Evolutionary conservation across 352 stramenopile species (phyloP).

Genomic region (Peronosclerospora sorghi): DNA sequence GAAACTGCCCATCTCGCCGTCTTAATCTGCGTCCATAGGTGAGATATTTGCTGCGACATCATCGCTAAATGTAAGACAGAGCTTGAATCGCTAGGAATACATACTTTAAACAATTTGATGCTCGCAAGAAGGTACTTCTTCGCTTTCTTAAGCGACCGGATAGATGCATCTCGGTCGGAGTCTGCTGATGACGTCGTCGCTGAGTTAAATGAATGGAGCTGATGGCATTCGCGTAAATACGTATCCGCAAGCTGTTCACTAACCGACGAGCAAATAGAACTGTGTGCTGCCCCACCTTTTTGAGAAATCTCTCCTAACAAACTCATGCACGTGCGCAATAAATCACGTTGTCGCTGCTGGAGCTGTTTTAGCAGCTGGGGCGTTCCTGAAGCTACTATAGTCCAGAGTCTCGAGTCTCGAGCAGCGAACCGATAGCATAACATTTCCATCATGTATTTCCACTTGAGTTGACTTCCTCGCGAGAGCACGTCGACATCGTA

Average conservation of each 20-base stretch:
- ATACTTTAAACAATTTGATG: constrained; percentile 63
- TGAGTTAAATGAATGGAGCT: constrained; percentile 12
- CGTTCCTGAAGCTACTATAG: constrained; percentile 42
- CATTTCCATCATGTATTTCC: constrained; percentile 88
- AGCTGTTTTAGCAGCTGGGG: constrained; percentile 53
- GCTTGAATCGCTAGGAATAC: constrained; percentile 26
- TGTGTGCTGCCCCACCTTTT: constrained; percentile 42
- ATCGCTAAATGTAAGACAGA: constrained; percentile 21
- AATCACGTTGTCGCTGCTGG: constrained; percentile 58
- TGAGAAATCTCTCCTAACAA: constrained; percentile 63
- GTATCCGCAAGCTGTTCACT: constrained; percentile 76
- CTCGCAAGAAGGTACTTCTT: constrained; percentile 58
- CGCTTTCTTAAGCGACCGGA: constrained; percentile 35
- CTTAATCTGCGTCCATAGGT: constrained; percentile 18
- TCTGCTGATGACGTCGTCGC: constrained; percentile 1
- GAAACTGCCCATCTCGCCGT: constrained; percentile 46
- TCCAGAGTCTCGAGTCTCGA: constrained; percentile 48
- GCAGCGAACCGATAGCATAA: constrained; percentile 79
- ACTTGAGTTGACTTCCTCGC: constrained; percentile 77
- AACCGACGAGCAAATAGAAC: constrained; percentile 69
- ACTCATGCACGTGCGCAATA: constrained; percentile 64
- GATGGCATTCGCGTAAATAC: constrained; percentile 58
- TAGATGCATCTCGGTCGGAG: constrained; percentile 10
- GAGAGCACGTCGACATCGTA: constrained; percentile 80
- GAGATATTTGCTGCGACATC: constrained; percentile 8